These are phyloP conservation scores for Colletotrichum sp. DNA, from an alignment of 2,329 filamentous ascomycete genomes.

Conservation along the genomic window DNA sequence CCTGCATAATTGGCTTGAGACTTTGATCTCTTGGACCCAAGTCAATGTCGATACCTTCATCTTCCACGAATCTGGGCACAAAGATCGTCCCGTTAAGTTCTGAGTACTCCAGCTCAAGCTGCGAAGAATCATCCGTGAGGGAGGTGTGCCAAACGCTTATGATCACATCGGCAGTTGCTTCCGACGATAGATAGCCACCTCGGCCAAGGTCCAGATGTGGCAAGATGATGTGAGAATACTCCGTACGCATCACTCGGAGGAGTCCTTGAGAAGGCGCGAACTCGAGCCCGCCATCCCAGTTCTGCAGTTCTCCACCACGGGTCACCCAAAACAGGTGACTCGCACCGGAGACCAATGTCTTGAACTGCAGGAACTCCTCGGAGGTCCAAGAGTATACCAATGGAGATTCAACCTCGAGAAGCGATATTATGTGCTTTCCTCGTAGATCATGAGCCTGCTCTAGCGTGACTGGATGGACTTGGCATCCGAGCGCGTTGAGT, in stretches of 20 bases:
- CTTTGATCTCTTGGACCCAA: neutral
- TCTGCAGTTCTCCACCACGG: neutral
- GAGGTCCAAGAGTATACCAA: constrained; percentile 13
- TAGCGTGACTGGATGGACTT: neutral
- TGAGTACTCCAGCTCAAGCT: constrained; percentile 17
- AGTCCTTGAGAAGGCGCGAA: constrained; percentile 19
- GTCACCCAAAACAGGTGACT: constrained; percentile 23
- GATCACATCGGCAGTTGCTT: neutral
- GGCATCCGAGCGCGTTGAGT: neutral
- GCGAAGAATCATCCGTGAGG: neutral
- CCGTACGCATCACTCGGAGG: constrained; percentile 20
- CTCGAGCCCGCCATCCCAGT: constrained; percentile 9
- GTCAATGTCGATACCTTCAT: constrained; percentile 1
- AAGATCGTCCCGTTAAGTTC: constrained; percentile 13
- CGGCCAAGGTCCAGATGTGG: constrained; percentile 14
- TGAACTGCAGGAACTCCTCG: constrained; percentile 4
- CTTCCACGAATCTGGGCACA: constrained; percentile 12
- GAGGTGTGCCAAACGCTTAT: neutral
- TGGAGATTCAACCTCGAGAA: constrained; percentile 12
- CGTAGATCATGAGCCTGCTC: neutral
- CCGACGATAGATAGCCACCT: neutral
- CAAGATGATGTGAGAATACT: constrained; percentile 6
- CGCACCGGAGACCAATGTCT: constrained; percentile 7
- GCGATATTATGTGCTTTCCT: constrained; percentile 15
- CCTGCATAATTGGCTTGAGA: neutral